Evolutionary conservation across 2,329 filamentous ascomycete species (phyloP).

Genomic region (Lachnum nothofagi): DNA sequence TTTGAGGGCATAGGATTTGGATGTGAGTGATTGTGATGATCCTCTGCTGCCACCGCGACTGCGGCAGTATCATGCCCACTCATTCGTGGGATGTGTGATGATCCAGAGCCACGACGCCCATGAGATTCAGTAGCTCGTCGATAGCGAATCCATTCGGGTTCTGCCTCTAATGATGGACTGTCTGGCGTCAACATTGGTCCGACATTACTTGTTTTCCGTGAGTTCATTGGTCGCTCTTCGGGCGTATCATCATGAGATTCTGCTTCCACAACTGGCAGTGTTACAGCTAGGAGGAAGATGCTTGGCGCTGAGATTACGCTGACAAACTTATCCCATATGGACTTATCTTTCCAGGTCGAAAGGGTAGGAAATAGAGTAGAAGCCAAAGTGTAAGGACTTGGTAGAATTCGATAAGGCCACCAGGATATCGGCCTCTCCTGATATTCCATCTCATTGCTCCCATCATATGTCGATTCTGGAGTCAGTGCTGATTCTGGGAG

Average conservation of each 20-base stretch:
- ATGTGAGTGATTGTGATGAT: constrained; percentile 25
- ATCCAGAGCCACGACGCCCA: constrained; percentile 21
- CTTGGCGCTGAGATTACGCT: constrained; percentile 82
- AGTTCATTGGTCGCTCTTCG: constrained; percentile 21
- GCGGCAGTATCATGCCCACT: constrained; percentile 33
- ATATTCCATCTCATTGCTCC: constrained; percentile 16
- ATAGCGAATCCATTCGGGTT: constrained; percentile 57
- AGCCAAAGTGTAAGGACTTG: constrained; percentile 64
- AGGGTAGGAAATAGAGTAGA: constrained; percentile 83
- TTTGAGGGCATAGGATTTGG: constrained; percentile 12
- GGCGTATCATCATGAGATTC: constrained; percentile 45
- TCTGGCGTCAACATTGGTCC: constrained; percentile 23
- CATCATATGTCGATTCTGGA: constrained; percentile 24
- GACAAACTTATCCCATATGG: constrained; percentile 75
- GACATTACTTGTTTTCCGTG: constrained; percentile 18
- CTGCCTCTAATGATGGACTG: constrained; percentile 30
- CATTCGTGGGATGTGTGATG: constrained; percentile 20
- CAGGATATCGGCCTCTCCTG: constrained; percentile 45
- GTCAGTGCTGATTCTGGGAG: constrained; percentile 26
- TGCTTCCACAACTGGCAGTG: constrained; percentile 82
- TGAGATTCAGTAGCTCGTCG: constrained; percentile 41
- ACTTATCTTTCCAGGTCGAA: constrained; percentile 74
- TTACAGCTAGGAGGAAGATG: constrained; percentile 84
- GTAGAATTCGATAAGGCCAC: constrained; percentile 76
- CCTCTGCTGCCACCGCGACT: constrained; percentile 30